Base-by-base conservation (phyloP, 1,284 basidiomycete genomes). In the Entoloma clypeatum region DNA sequence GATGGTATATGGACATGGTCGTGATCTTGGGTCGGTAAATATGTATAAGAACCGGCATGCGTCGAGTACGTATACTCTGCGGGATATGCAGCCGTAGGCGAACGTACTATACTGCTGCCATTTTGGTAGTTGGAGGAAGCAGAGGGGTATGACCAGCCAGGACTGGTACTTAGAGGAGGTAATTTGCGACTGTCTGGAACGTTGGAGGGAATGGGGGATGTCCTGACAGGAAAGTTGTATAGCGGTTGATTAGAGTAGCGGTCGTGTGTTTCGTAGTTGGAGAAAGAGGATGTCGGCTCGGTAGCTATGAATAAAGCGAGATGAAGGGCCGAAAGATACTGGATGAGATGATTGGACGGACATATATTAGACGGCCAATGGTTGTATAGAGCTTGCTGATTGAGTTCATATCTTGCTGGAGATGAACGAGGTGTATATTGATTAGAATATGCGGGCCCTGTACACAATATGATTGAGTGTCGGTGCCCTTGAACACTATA, bases 361-460 rank as follows among this genome's bases (percentile, higher is more conserved):
- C 79, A 68, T 57, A 65, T 60, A 54, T 68, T 69, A 36, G 65
- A 41, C 29, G 68, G 63, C 72, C 77, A 81, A 50, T 74, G 73
- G 48, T 66, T 65, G 59, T 77, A 79, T 36, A 69, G 52, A 29
- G 69, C 63, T 51, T 67, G 68, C 47, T 61, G 57, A 49, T 69
- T 72, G 55, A 77, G 71, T 48, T 81, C 78, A 55, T 67, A 69
- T 51, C 76, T 74, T 52, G 65, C 65, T 42, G 75, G 75, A 41
- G 77, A 74, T 44, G 79, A 71, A 56, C 80, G 76, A 54, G 77
- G 75, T 29, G 74, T 64, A 63, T 75, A 81, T 52, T 75, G 65
- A 59, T 67, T 74, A 65, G 73, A 60, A 66, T 76, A 77, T 58
- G 68, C 54, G 65, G 74, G 72, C 64, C 67, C 75, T 78, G 62